Evolutionary conservation across 768 basidiomycete species (phyloP).

Genomic region (Favolaschia claudopus): DNA sequence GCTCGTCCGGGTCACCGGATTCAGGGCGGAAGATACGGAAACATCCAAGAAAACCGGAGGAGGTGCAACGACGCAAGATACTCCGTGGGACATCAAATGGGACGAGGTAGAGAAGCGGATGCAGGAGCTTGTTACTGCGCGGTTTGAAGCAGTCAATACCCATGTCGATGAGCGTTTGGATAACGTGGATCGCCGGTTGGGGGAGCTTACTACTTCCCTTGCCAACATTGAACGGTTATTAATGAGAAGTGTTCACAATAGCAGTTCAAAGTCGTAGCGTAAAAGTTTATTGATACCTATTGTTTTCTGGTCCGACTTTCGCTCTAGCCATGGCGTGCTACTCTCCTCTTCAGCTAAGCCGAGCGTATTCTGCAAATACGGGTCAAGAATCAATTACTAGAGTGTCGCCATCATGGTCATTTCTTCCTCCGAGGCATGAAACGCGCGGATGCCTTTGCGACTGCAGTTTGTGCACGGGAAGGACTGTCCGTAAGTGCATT

Average conservation of each 20-base stretch:
- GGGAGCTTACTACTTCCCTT: neutral
- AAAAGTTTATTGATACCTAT: too few relatives aligned
- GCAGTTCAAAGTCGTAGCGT: too few relatives aligned
- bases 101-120: conserved; percentile 9
- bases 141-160: conserved; percentile 6
- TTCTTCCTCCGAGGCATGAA: neutral
- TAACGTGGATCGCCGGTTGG: neutral
- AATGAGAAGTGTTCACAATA: too few relatives aligned
- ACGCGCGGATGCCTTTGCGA: neutral
- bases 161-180: conserved; percentile 4
- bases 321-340: too few relatives aligned
- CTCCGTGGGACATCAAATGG: too few relatives aligned
- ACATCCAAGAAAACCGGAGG: neutral
- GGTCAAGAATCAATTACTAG: too few relatives aligned
- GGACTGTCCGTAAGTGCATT: neutral
- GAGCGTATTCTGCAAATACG: too few relatives aligned
- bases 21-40: neutral
- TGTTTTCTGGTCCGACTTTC: too few relatives aligned
- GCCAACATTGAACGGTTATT: conserved; percentile 13
- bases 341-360: too few relatives aligned
- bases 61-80: too few relatives aligned
- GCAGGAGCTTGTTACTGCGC: conserved; percentile 1
- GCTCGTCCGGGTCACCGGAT: neutral
- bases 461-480: conserved; percentile 5
- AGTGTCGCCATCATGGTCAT: neutral